Evolutionary conservation across 202 grass and related monocot genomes (phyloP), one percentile per base, ranked within the genome.

Genomic region (Dendrocalamus latiflorus): DNA sequence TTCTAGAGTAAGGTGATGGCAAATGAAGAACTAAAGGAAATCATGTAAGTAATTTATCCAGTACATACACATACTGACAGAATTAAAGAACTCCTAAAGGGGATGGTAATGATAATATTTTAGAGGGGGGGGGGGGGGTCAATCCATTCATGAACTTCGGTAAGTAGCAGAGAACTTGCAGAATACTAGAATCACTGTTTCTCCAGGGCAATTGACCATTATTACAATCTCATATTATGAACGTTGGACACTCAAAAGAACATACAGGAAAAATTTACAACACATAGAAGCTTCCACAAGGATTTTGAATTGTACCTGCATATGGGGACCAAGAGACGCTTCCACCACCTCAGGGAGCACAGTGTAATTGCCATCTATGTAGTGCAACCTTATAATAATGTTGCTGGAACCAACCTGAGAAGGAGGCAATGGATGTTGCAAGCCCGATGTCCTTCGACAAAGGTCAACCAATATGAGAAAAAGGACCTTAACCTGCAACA

Each of bases 401-500:
- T 93, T 99, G 89, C 65, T 92, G 9, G 96, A 88, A 54, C 96
- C 96, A 89, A 99, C 93, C 81, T 91, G 96, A 73, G 96, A 99
- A 53, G 89, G 59, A 74, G 96, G 96, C 37, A 94, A 92, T 61
- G 96, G 89, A 87, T 99, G 96, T 60, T 90, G 87, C 75, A 93
- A 89, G 73, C 68, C 42, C 78, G 82, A 76, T 79, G 96, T 99
- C 84, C 93, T 92, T 87, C 93, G 89, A 94, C 96, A 99, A 44
- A 99, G 89, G 65, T 99, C 96, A 89, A 95, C 89, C 83, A 99
- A 65, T 83, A 99, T 99, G 81, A 99, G 89, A 47, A 99, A 99
- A 67, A 99, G 89, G 47, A 95, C 96, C 78, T 90, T 99, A 38
- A 99, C 96, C 96, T 99, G 78, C 81, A 87, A 80, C 47, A 56